Base-by-base conservation (phyloP, 495 filamentous ascomycete species). In the Aspergillus nidulans region DNA sequence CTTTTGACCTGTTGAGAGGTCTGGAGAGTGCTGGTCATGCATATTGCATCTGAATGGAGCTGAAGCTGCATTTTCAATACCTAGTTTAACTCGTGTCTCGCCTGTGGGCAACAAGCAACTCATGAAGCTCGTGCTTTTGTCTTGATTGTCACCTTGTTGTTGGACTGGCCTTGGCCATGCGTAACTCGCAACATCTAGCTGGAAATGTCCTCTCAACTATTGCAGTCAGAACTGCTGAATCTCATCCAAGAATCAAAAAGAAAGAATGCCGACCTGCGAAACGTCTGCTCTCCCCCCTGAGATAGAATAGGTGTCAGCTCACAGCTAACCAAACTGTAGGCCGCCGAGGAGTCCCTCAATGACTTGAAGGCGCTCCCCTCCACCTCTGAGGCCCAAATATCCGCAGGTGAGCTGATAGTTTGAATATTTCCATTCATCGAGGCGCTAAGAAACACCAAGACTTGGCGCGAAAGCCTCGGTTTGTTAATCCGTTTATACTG, bases 191-290 rank as follows among this genome's bases (percentile, higher is more conserved):
- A 49, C 60, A 36, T 49, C 15, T 41, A 42, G 57, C 60, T 66
- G 63, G 68, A 81, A 66, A 98, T 98, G 94, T 96, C 90, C 64
- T 85, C 91, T 53, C 90, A 95, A 77, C 83, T 97, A 53, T 81
- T 98, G 58, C 86, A 86, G 60, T 83, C 86, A 45, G 94, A 98
- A 79, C 85, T 98, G 60, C 80, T 87, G 62, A 95, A 88, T 71
- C 82, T 98, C 61, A 88, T 97, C 49, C 92, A 96, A 66, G 94
- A 98, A 69, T 92, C 91, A 62, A 96, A 95, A 70, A 83, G 92
- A 57, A 97, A 95, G 72, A 85, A 96, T 69, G 79, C 83, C 49
- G 94, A 97, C 58, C 71, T 98, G 38, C 82, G 90, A 77, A 87
- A 87, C 81, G 91, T 92, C 65, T 55, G 80, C 65, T 57, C 42